phyloP scores from a whole-genome alignment of 2,329 filamentous ascomycete genomes.

The Lizonia empirigonia region DNA sequence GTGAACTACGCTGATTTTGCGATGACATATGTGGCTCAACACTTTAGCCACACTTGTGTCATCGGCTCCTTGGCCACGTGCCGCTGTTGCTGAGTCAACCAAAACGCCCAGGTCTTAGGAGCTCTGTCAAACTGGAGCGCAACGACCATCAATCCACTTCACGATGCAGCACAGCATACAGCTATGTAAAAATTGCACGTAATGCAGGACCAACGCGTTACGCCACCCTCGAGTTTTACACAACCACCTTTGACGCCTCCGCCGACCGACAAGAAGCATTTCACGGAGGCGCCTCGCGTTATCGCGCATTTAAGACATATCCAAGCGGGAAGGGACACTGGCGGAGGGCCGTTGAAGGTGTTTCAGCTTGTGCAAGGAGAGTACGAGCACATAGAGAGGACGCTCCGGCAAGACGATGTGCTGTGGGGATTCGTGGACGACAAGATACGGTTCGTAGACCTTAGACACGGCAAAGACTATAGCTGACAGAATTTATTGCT shows the following conservation, averaged over 20 bases:
- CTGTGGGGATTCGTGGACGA: constrained; percentile 24
- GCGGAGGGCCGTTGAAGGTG: constrained; percentile 17
- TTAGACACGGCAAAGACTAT: not conserved
- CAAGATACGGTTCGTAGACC: constrained; percentile 23
- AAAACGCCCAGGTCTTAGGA: not conserved
- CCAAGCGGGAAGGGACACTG: constrained; percentile 20
- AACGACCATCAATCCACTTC: not conserved
- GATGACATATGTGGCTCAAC: too few species aligned
- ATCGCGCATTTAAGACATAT: constrained; percentile 27
- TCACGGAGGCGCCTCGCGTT: constrained; percentile 18
- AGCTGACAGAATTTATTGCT: not conserved
- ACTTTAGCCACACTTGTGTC: not conserved
- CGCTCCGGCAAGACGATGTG: constrained; percentile 18
- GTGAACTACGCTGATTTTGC: too few species aligned
- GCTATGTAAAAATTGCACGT: constrained; percentile 18
- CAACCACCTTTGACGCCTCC: constrained; percentile 27
- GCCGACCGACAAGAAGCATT: constrained; percentile 25
- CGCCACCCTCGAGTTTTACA: constrained; percentile 24
- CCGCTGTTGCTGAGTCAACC: constrained; percentile 1
- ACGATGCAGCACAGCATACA: constrained; percentile 8
- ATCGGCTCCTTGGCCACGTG: not conserved
- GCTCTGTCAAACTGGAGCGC: not conserved
- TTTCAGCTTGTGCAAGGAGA: constrained; percentile 26
- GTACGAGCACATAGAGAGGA: constrained; percentile 20
- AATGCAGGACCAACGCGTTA: constrained; percentile 18